Evolutionary conservation across 2,329 filamentous ascomycete species (phyloP).

Genomic region (Rugonectria rugulosa): DNA sequence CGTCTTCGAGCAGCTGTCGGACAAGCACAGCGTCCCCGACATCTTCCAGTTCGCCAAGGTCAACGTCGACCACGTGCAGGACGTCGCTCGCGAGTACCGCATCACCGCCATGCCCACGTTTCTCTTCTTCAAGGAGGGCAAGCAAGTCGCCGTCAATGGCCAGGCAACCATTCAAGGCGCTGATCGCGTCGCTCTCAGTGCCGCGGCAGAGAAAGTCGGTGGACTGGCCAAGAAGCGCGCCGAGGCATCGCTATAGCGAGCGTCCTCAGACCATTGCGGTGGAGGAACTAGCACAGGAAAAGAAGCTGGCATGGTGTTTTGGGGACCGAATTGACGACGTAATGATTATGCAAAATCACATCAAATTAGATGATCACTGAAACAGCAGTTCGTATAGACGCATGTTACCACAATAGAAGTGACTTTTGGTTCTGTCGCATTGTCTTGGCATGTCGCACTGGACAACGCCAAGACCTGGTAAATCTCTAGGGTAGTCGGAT

Average conservation of each 20-base stretch:
- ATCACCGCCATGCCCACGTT: constrained; percentile 96
- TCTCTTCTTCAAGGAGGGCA: constrained; percentile 76
- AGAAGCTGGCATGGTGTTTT: too few species aligned
- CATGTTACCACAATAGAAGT: too few species aligned
- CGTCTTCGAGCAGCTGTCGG: constrained; percentile 47
- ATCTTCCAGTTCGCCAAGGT: constrained; percentile 83
- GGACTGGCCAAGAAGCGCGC: constrained; percentile 45
- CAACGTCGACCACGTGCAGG: constrained; percentile 84
- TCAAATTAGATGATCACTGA: background rate
- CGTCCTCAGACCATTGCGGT: too few species aligned
- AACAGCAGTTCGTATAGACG: too few species aligned
- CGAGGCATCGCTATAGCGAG: constrained; percentile 16
- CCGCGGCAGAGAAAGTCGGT: constrained; percentile 48
- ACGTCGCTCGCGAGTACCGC: constrained; percentile 76
- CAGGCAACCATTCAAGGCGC: constrained; percentile 46
- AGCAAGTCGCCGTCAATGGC: constrained; percentile 41
- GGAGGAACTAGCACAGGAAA: background rate
- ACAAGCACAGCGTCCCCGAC: constrained; percentile 48
- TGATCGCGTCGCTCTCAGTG: constrained; percentile 40
- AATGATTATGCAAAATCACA: too few species aligned
- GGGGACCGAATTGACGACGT: too few species aligned
- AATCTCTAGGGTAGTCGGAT: too few species aligned
- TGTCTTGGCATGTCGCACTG: too few species aligned
- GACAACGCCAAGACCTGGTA: too few species aligned
- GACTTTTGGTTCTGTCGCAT: too few species aligned